Conservation (phyloP, 805 yeast genomes). For the Saccharomycopsis javanensis region DNA sequence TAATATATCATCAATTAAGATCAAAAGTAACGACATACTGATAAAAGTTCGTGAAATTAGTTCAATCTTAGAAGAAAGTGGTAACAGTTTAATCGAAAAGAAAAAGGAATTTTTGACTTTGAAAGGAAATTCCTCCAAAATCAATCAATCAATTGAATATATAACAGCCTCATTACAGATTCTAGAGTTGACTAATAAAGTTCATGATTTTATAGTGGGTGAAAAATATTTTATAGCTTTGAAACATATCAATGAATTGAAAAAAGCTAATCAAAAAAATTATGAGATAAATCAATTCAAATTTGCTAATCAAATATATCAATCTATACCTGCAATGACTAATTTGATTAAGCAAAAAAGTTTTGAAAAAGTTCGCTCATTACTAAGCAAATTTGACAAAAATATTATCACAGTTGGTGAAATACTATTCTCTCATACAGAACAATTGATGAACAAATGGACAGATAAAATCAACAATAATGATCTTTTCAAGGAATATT, state of each 20-base stretch:
- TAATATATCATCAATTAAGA: constrained; percentile 52
- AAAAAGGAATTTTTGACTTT: constrained; percentile 51
- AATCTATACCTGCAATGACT: constrained; percentile 68
- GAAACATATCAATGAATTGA: constrained; percentile 68
- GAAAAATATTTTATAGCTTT: constrained; percentile 79
- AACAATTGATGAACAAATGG: constrained; percentile 53
- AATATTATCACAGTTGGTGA: constrained; percentile 42
- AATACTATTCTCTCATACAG: constrained; percentile 43
- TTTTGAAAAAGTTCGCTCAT: constrained; percentile 52
- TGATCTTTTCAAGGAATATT: constrained; percentile 41
- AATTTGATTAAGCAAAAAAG: constrained; percentile 67
- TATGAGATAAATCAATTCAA: constrained; percentile 59
- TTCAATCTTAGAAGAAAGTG: constrained; percentile 50
- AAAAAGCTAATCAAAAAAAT: constrained; percentile 56
- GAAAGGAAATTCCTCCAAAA: constrained; percentile 55
- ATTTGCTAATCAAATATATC: constrained; percentile 63
- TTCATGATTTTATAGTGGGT: constrained; percentile 67
- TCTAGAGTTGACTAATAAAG: constrained; percentile 75
- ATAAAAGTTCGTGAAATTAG: constrained; percentile 49
- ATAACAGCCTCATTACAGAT: constrained; percentile 70
- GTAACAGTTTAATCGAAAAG: constrained; percentile 50
- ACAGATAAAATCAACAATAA: constrained; percentile 34
- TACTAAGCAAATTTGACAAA: constrained; percentile 53
- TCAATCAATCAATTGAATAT: constrained; percentile 60
- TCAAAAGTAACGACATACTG: constrained; percentile 46